phyloP scores from a whole-genome alignment of 768 basidiomycete species.

The Asterophora parasitica region DNA sequence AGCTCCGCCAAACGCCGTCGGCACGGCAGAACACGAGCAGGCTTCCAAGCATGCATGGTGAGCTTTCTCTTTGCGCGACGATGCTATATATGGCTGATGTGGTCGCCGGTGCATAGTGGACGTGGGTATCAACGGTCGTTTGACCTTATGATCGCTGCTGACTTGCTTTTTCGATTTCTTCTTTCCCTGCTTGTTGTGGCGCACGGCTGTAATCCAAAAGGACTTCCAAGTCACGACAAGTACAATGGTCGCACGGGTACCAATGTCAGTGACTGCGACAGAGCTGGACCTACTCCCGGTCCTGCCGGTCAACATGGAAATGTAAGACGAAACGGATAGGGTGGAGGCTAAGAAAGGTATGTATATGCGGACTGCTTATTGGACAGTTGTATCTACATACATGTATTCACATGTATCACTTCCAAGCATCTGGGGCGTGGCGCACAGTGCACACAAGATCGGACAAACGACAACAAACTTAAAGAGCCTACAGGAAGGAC shows the following conservation, averaged over 20 bases:
- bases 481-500: no score
- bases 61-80: constrained; percentile 14
- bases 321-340: not conserved
- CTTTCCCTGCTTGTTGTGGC: not conserved
- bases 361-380: no score
- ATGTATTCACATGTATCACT: no score
- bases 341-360: no score
- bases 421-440: no score
- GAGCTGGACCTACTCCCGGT: constrained; percentile 11
- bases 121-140: constrained; percentile 35
- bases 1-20: constrained; percentile 61
- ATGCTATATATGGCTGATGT: not conserved
- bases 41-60: constrained; percentile 79
- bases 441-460: no score
- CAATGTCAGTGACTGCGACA: constrained; percentile 4
- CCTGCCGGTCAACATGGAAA: constrained; percentile 11
- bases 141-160: constrained; percentile 18
- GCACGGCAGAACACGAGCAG: constrained; percentile 82
- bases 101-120: constrained; percentile 26
- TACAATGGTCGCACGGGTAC: not conserved
- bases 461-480: no score
- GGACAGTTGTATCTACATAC: no score
- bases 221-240: constrained; percentile 13
- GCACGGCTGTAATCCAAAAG: constrained; percentile 1
- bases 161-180: constrained; percentile 3